Conservation (phyloP, 805 yeast genomes). For the Saccharomycopsis synnaedendra region DNA sequence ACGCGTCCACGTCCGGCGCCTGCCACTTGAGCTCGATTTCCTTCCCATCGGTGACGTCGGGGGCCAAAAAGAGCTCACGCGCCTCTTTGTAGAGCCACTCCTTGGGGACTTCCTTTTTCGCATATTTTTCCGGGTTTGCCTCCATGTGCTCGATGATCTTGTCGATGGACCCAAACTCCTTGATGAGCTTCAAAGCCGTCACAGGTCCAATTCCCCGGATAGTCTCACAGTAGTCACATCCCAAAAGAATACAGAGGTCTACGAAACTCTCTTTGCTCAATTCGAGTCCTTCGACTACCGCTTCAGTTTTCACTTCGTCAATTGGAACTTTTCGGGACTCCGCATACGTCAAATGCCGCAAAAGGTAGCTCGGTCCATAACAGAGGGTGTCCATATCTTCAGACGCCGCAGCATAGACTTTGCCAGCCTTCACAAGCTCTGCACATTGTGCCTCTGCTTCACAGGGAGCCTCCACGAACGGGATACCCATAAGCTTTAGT, state of each 20-base stretch:
- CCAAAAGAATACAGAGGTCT: slow-evolving; percentile 85
- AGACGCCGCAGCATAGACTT: slow-evolving; percentile 93
- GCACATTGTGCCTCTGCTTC: slow-evolving; percentile 99
- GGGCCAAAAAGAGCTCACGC: slow-evolving; percentile 67
- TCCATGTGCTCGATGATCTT: slow-evolving; percentile 58
- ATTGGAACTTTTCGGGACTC: slow-evolving; percentile 91
- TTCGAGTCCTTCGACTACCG: slow-evolving; percentile 69
- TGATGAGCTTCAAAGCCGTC: slow-evolving; percentile 80
- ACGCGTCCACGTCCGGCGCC: slow-evolving; percentile 79
- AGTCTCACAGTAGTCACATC: slow-evolving; percentile 96
- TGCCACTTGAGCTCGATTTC: slow-evolving; percentile 72
- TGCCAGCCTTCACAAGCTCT: slow-evolving; percentile 75
- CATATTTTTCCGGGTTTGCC: slow-evolving; percentile 27
- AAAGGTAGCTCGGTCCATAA: slow-evolving; percentile 70
- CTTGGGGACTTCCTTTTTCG: slow-evolving; percentile 79
- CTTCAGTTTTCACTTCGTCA: slow-evolving; percentile 61
- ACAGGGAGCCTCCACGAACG: slow-evolving; percentile 87
- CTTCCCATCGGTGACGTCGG: slow-evolving; percentile 60
- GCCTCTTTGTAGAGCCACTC: slow-evolving; percentile 92
- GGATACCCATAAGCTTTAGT: slow-evolving; percentile 86
- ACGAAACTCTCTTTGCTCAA: slow-evolving; percentile 64
- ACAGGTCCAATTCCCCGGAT: slow-evolving; percentile 94
- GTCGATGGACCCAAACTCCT: slow-evolving; percentile 75
- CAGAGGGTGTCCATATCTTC: slow-evolving; percentile 99
- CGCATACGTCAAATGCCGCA: slow-evolving; percentile 86